Base-by-base conservation (phyloP, 768 basidiomycete genomes). In the Melanogaster broomeanus region DNA sequence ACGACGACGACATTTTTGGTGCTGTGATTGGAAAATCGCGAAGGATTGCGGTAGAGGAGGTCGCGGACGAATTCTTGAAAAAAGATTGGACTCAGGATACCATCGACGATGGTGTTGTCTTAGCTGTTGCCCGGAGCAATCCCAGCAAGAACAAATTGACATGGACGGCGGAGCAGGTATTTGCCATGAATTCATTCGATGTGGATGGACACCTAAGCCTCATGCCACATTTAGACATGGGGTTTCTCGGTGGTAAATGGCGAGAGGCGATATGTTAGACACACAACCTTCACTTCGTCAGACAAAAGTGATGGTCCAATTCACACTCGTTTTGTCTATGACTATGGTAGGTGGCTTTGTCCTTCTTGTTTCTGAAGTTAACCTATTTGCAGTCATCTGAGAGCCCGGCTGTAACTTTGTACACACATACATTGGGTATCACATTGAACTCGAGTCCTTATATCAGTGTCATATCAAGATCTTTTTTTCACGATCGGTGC, bases 141-240 rank as follows among this genome's bases (percentile, higher is more conserved):
- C 84, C 85, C 2, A 68, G 72, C 5, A 87, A 84, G 76, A 87
- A 82, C 59, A 40, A 70, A 2, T 74, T 57, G 16, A 75, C 72
- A 6, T 91, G 89, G 89, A 79, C 71, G 52, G 84, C 76, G 2
- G 66, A 82, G 38, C 85, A 87, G 79, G 88, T 86, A 49, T 30
- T 13, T 13, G 8, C 11, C 31, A 24, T 71, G 57, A 37, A 24
- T 25, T 43, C 19, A 18, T 42, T 47, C 4, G n/a, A n/a, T n/a
- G 18, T 22, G 31, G 22, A 30, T 8, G 28, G 33, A 30, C 46
- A 44, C 45, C 41, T 24, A 6, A 27, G 25, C 11, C 28, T 24
- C 9, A 22, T 39, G 37, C 12, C 38, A 13, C 25, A 25, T 49
- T 24, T 37, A 77, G 77, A 69, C 68, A 3, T 90, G 87, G 88